Evolutionary conservation across 75 land plant genomes (phyloP), one percentile per base, ranked within the genome.

Genomic region (Sequoiadendron giganteum): DNA sequence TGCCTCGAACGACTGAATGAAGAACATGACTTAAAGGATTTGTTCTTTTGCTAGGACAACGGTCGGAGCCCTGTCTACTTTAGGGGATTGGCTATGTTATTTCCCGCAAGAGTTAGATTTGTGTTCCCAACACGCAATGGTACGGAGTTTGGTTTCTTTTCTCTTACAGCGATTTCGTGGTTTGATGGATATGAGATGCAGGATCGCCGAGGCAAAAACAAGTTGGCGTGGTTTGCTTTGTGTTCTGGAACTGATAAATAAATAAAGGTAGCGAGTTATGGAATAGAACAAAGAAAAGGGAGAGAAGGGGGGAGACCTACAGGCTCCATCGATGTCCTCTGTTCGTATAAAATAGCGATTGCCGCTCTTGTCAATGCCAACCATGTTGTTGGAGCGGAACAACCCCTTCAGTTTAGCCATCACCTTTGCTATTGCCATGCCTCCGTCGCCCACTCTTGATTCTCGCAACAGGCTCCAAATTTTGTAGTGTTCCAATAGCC

Each of bases 351-450:
- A 96, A 87, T 96, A 96, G 11, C 91, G 90, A 76, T 96, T 96
- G 15, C 97, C 95, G 4, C 88, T 85, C 92, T 92, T 96, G 88
- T 96, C 98, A 19, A 87, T 87, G 19, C 98, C 98, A 25, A 89
- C 95, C 70, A 89, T 87, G 39, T 88, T 90, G 55, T 91, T 54
- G 49, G 88, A 91, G 85, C 87, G 88, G 87, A 96, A 95, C 36
- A 88, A 88, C 2, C 94, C 93, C 73, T 86, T 47, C 45, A 96
- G 32, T 84, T 85, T 91, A 25, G 93, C 87, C 40, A 93, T 47
- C 42, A 93, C 82, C 86, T 84, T 91, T 87, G 93, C 91, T 90
- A 90, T 91, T 10, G 87, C 42, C 70, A 65, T 65, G n/a, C 70
- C 70, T 65, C 43, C 30, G 2, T 52, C 55, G 16, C 55, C 55